Evolutionary conservation across 768 basidiomycete genomes (phyloP).

Genomic region (Imleria badia): DNA sequence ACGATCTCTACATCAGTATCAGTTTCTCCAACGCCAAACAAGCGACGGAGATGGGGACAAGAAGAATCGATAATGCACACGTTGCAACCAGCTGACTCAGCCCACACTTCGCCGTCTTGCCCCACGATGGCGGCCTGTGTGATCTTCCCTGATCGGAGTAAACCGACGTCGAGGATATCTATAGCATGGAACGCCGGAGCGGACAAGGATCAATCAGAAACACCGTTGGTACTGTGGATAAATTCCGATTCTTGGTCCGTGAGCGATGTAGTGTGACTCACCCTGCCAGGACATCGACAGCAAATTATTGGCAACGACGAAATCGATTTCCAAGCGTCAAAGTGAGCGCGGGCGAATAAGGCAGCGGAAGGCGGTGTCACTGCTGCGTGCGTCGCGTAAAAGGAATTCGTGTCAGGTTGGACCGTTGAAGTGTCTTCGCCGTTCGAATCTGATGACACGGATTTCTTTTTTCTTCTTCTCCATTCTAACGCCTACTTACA

Average conservation of each 20-base stretch:
- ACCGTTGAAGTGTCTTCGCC: no score
- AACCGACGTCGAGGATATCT: slow-evolving; percentile 84
- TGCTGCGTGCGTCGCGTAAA: no score
- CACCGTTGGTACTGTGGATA: background rate
- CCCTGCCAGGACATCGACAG: slow-evolving; percentile 29
- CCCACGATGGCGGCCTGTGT: slow-evolving; percentile 59
- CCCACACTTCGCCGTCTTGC: slow-evolving; percentile 32
- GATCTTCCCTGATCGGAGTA: slow-evolving; percentile 73
- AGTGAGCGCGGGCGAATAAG: background rate
- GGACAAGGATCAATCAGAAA: background rate
- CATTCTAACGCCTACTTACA: slow-evolving; percentile 2
- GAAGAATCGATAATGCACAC: slow-evolving; percentile 15
- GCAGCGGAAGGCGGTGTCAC: background rate
- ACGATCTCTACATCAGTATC: background rate
- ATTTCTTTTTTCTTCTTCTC: background rate
- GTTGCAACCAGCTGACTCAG: slow-evolving; percentile 28
- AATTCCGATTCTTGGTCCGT: background rate
- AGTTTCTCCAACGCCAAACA: background rate
- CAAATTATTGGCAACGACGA: background rate
- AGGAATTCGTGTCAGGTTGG: no score
- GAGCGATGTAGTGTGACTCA: slow-evolving; percentile 6
- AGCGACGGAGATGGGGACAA: background rate
- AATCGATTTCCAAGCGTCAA: background rate
- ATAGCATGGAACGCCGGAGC: background rate
- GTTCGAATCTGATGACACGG: background rate